A percentile compares a stretch with the other conserved stretches of the same genome.
Evolutionary conservation across 2,329 filamentous ascomycete species (phyloP).

Genomic region (Microcyclospora tardicrescens): DNA sequence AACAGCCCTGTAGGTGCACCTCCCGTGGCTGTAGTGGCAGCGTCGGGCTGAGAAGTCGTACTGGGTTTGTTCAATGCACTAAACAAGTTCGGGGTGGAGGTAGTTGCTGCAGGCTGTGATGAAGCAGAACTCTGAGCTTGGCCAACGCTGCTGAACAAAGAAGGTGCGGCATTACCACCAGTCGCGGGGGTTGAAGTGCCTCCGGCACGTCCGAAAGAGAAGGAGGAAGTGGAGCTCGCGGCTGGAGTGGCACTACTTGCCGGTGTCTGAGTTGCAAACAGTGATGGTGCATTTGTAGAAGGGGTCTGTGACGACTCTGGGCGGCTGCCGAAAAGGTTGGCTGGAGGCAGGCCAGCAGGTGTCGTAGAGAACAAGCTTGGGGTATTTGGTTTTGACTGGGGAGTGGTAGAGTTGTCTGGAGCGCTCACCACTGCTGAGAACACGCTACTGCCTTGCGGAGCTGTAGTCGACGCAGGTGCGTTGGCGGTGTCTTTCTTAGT

Average conservation of each 20-base stretch:
- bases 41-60: constrained; percentile 3
- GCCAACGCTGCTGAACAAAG: neutral
- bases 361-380: constrained; percentile 10
- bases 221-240: constrained; percentile 5
- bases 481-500: too few species aligned
- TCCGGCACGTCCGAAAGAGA: constrained; percentile 2
- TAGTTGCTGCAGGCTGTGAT: constrained; percentile 1
- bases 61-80: neutral
- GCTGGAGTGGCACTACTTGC: neutral
- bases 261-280: too few species aligned
- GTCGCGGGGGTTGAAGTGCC: constrained; percentile 3
- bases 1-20: too few species aligned
- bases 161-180: neutral
- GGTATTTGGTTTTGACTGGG: constrained; percentile 9
- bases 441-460: neutral
- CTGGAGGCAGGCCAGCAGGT: constrained; percentile 18
- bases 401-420: constrained; percentile 9
- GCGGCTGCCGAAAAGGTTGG: neutral
- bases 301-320: neutral
- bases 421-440: constrained; percentile 8
- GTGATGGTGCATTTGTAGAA: too few species aligned
- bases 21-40: constrained; percentile 4
- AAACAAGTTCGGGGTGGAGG: neutral
- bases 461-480: too few species aligned
- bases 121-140: constrained; percentile 1